Percentiles rank a stretch among this genome's conserved stretches.
Evolutionary conservation across 768 basidiomycete genomes (phyloP).

Genomic region (Pleurotus salmoneostramineus): DNA sequence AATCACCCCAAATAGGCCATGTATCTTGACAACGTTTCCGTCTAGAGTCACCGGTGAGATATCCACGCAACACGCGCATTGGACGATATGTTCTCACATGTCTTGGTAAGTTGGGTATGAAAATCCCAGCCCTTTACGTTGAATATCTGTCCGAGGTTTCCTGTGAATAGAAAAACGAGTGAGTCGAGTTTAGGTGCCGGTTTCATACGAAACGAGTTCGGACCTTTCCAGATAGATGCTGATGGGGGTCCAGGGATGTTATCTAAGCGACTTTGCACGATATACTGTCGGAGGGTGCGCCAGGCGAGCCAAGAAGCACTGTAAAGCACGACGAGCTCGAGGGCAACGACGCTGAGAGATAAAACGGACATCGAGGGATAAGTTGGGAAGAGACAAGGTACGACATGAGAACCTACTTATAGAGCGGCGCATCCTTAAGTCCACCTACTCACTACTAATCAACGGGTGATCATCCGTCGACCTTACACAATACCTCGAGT

Average conservation of each 20-base stretch:
- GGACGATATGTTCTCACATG: slow-evolving; percentile 19
- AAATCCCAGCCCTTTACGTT: slow-evolving; percentile 30
- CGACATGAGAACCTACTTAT: no score
- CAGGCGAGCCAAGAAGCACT: slow-evolving; percentile 9
- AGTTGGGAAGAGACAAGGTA: no score
- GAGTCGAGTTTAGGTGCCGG: neutral
- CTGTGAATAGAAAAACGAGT: slow-evolving; percentile 14
- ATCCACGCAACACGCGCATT: neutral
- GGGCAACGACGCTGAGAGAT: neutral
- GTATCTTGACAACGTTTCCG: slow-evolving; percentile 27
- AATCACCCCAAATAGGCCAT: slow-evolving; percentile 29
- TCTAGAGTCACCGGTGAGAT: slow-evolving; percentile 13
- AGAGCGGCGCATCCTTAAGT: no score
- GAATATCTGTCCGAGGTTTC: slow-evolving; percentile 29
- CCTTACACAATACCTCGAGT: no score
- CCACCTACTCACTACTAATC: no score
- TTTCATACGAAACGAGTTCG: neutral
- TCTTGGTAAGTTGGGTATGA: slow-evolving; percentile 26
- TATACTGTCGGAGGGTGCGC: slow-evolving; percentile 11
- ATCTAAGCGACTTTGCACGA: slow-evolving; percentile 22
- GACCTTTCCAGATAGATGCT: slow-evolving; percentile 25
- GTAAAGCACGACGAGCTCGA: slow-evolving; percentile 2
- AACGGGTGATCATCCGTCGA: no score
- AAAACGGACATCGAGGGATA: neutral
- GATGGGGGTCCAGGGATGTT: slow-evolving; percentile 29